Conservation (phyloP, 176 grass and related monocot species). For the Themeda triandra region DNA sequence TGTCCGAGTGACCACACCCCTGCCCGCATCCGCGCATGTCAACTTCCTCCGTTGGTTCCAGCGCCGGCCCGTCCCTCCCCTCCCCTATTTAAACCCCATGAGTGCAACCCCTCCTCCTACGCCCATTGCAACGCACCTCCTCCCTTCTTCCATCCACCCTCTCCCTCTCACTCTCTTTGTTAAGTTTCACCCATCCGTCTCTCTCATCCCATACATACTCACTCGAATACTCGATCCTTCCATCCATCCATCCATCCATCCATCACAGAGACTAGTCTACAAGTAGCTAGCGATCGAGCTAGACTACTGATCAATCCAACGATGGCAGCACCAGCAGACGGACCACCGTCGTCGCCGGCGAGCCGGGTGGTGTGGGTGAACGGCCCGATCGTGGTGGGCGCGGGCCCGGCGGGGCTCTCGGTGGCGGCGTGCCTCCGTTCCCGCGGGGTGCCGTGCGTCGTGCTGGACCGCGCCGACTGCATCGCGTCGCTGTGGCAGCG, state of each 20-base stretch:
- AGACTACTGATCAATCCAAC: too few species aligned
- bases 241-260: background rate
- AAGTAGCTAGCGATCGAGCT: background rate
- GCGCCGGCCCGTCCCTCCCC: background rate
- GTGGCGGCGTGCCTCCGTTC: slow-evolving; percentile 53
- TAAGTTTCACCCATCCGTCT: background rate
- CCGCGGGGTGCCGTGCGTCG: slow-evolving; percentile 43
- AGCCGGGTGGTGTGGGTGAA: slow-evolving; percentile 59
- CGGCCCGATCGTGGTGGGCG: slow-evolving; percentile 79
- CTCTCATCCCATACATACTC: background rate
- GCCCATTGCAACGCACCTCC: background rate
- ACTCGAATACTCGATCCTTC: background rate
- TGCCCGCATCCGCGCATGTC: background rate
- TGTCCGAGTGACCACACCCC: too few species aligned
- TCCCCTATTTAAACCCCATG: slow-evolving; percentile 32
- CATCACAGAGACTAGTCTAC: background rate
- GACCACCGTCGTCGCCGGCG: background rate
- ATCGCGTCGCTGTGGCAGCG: slow-evolving; percentile 81
- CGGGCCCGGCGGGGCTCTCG: slow-evolving; percentile 66
- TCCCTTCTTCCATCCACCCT: too few species aligned
- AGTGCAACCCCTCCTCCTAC: slow-evolving; percentile 10
- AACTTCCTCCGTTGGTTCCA: background rate
- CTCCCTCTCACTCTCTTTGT: background rate
- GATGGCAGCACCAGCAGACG: background rate
- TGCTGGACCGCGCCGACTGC: slow-evolving; percentile 75